These are phyloP conservation scores for Penicillium longicatenatum DNA, from an alignment of 495 filamentous ascomycete species.

Conservation along the genomic window DNA sequence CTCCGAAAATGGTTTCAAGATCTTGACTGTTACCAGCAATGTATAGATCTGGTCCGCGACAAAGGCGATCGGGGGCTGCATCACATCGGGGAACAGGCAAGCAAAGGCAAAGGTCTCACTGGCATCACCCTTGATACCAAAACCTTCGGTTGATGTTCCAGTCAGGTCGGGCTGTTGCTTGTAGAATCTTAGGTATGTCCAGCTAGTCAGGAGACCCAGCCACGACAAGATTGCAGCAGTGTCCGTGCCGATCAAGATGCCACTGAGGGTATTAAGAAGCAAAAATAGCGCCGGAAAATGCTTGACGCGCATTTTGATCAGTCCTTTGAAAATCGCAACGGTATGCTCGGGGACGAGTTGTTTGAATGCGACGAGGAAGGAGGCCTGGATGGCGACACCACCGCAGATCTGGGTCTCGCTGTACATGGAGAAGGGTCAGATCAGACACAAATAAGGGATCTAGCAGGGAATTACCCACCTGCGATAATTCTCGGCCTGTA, in stretches of 20 bases:
- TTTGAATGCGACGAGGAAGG: slow-evolving; percentile 96
- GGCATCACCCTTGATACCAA: slow-evolving; percentile 73
- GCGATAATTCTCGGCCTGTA: slow-evolving; percentile 66
- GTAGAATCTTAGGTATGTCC: slow-evolving; percentile 97
- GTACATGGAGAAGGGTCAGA: slow-evolving; percentile 8
- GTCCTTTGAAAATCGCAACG: slow-evolving; percentile 85
- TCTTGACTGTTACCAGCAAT: slow-evolving; percentile 66
- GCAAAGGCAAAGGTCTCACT: slow-evolving; percentile 95
- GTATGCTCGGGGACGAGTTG: slow-evolving; percentile 98
- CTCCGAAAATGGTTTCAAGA: slow-evolving; percentile 85
- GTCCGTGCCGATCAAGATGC: slow-evolving; percentile 80
- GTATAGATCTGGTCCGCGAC: slow-evolving; percentile 75
- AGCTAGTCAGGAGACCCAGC: slow-evolving; percentile 82
- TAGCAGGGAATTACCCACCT: slow-evolving; percentile 56
- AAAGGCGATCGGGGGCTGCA: slow-evolving; percentile 74
- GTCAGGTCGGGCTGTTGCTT: slow-evolving; percentile 71
- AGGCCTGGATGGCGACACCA: slow-evolving; percentile 84
- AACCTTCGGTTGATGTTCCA: slow-evolving; percentile 53
- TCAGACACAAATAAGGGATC: neutral
- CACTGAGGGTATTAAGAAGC: slow-evolving; percentile 71
- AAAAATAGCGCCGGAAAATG: slow-evolving; percentile 93
- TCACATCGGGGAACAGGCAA: slow-evolving; percentile 88
- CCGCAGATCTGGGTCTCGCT: slow-evolving; percentile 82
- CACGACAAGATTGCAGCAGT: slow-evolving; percentile 80
- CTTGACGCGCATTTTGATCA: slow-evolving; percentile 88